Evolutionary conservation across 75 land plant genomes (phyloP), one percentile per base, ranked within the genome.

Genomic region (Azolla pinnata): DNA sequence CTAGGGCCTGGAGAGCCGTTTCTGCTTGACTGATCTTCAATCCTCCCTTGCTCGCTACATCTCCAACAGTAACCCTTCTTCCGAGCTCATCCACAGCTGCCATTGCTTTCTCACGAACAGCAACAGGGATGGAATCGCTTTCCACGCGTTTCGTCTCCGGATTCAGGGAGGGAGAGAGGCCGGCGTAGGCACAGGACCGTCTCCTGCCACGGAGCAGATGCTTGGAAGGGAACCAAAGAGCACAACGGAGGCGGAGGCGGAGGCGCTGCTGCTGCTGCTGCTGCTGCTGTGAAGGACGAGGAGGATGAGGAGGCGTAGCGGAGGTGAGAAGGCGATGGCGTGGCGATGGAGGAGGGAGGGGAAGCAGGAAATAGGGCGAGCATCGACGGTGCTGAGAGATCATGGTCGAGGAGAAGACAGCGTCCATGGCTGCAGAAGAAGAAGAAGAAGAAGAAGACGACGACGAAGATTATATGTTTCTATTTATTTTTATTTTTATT

Each of bases 51-150:
- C 79, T 60, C 1, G 98, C 83, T 27, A 93, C 96, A 56, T 93
- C 98, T 0, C 98, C 98, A 21, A 83, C 78, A 0, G 96, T 88
- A 14, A 93, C 98, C 51, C 98, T 71, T 31, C 98, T 67, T 1
- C 87, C 85, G 40, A 68, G 75, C 0, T 72, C 65, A 59, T 89
- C 98, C 25, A 93, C 81, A 28, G 98, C 96, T 52, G 74, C 75
- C 85, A 93, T 88, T 24, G 90, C 63, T 27, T 84, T 38, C 28
- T 89, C 75, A 33, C 98, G 67, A 14, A 93, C 85, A 51, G 64
- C 84, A 26, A 80, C 42, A 20, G 84, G 77, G 69, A 90, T 45
- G 31, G 65, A 75, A 56, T 90, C 96, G 27, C 74, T 90, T 72
- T 90, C 87, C 42, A 87, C 75, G 0, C 31, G 44, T 2, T 62